phyloP scores from a whole-genome alignment of 1,284 basidiomycete genomes.

The Malassezia equina region DNA sequence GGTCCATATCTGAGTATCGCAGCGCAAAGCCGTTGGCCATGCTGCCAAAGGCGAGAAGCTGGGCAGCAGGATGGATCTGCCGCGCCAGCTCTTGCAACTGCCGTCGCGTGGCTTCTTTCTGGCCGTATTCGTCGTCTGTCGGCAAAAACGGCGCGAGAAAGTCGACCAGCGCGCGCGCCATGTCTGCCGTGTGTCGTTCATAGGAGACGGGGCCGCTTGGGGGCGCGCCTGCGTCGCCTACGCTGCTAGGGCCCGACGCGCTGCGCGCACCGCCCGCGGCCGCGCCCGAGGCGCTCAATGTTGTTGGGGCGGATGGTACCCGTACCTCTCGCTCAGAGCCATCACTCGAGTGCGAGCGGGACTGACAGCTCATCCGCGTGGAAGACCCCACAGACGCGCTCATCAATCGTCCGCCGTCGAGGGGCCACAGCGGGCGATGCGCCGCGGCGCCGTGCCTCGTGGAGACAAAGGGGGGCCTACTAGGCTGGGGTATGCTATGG shows the following conservation, averaged over 20 bases:
- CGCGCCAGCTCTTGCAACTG: slow-evolving; percentile 86
- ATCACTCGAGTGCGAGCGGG: not conserved
- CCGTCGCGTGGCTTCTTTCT: slow-evolving; percentile 87
- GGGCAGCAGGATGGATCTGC: slow-evolving; percentile 82
- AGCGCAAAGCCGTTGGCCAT: slow-evolving; percentile 89
- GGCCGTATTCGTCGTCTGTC: slow-evolving; percentile 46
- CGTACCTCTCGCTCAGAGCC: not conserved
- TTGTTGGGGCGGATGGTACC: too few species aligned
- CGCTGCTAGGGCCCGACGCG: too few species aligned
- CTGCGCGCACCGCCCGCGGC: not conserved
- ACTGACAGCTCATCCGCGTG: not conserved
- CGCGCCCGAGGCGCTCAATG: not conserved
- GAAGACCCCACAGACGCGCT: not conserved
- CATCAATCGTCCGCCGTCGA: not conserved
- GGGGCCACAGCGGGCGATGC: too few species aligned
- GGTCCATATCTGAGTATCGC: slow-evolving; percentile 97
- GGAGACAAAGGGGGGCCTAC: not conserved
- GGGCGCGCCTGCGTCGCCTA: not conserved
- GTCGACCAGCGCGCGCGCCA: slow-evolving; percentile 42
- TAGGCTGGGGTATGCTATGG: not conserved
- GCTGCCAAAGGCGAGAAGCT: slow-evolving; percentile 76
- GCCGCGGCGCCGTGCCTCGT: not conserved
- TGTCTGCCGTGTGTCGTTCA: slow-evolving; percentile 40
- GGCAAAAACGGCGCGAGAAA: slow-evolving; percentile 44
- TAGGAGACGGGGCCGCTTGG: slow-evolving; percentile 9